Percentiles rank a stretch among this genome's conserved stretches.
These are phyloP conservation scores for Lactifluus echinatus DNA, from an alignment of 768 basidiomycete species.

Conservation along the genomic window DNA sequence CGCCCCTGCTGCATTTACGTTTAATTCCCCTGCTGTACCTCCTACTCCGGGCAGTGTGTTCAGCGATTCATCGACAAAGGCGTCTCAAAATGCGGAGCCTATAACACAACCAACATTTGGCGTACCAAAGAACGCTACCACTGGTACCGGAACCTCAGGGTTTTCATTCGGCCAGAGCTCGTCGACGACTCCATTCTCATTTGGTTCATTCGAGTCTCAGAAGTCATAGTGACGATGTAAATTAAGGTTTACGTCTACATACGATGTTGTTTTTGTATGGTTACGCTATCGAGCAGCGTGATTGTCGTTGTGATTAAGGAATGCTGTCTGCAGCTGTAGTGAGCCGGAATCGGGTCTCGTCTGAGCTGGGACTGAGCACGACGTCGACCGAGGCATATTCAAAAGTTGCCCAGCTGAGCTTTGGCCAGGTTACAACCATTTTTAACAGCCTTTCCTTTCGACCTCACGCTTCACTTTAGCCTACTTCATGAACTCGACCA, in stretches of 20 bases:
- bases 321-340: no score
- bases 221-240: slow-evolving; percentile 3
- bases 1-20: not conserved
- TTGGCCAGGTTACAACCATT: not conserved
- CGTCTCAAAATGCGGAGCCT: not conserved
- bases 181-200: not conserved
- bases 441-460: no score
- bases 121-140: slow-evolving; percentile 1
- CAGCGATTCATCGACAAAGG: slow-evolving; percentile 2
- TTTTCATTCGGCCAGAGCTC: slow-evolving; percentile 1
- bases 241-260: not conserved
- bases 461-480: no score
- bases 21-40: slow-evolving; percentile 1
- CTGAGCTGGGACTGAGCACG: not conserved
- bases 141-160: not conserved
- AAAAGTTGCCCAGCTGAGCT: slow-evolving; percentile 2
- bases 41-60: slow-evolving; percentile 16
- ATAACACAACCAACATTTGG: slow-evolving; percentile 11
- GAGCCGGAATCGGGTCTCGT: not conserved
- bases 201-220: slow-evolving; percentile 7
- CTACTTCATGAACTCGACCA: not conserved
- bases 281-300: no score
- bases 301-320: not conserved
- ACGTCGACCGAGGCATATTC: not conserved
- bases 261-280: not conserved